Evolutionary conservation across 257 asterid species (phyloP).

Genomic region (Galeopsis tetrahit): DNA sequence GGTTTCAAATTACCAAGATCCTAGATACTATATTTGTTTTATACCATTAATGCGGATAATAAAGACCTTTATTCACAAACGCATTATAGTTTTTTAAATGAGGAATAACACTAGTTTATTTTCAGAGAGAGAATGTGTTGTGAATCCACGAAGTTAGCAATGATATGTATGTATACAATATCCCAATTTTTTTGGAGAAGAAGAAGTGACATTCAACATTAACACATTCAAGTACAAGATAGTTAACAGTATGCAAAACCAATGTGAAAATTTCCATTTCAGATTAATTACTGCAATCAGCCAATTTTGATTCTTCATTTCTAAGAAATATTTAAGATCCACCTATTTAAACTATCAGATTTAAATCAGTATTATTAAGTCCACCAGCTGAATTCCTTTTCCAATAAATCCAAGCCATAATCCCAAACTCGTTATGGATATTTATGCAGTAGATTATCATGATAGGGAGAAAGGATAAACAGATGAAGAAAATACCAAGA

Average conservation of each 20-base stretch:
- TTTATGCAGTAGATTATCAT: background rate
- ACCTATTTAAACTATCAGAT: background rate
- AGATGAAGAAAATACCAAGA: slow-evolving; percentile 4
- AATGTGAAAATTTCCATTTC: background rate
- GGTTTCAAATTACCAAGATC: background rate
- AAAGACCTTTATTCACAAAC: background rate
- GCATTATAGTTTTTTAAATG: background rate
- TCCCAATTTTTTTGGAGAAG: background rate
- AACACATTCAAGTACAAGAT: background rate
- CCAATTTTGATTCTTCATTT: slow-evolving; percentile 17
- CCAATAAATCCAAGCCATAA: slow-evolving; percentile 1
- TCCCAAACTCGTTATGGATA: background rate
- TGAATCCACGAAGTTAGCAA: background rate
- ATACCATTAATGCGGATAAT: background rate
- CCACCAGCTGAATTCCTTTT: background rate
- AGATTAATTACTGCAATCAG: slow-evolving; percentile 8
- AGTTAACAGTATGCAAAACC: background rate
- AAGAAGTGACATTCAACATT: background rate
- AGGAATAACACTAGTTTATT: background rate
- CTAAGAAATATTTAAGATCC: slow-evolving; percentile 2
- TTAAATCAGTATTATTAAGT: background rate
- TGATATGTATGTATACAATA: background rate
- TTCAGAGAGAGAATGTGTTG: background rate
- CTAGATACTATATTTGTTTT: too few species aligned
- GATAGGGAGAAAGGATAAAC: slow-evolving; percentile 9